Evolutionary conservation across 2,329 filamentous ascomycete genomes (phyloP).

Genomic region (Monosporascus sp.): DNA sequence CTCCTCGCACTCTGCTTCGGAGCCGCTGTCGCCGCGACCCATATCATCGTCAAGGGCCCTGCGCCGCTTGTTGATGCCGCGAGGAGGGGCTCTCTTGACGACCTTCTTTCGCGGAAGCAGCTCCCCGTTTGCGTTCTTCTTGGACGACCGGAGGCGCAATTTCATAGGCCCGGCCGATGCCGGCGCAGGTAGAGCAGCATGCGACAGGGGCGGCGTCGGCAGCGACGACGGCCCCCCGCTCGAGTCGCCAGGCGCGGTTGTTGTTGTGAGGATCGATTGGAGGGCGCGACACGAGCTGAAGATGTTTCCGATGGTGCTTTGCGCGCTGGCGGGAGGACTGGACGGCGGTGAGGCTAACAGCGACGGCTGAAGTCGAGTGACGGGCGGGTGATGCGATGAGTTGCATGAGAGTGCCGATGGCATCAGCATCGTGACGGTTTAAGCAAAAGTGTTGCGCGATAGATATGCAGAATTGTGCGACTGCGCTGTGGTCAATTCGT

Average conservation of each 20-base stretch:
- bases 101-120: slow-evolving; percentile 40
- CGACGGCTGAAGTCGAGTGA: slow-evolving; percentile 40
- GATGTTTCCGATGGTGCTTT: slow-evolving; percentile 47
- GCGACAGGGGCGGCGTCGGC: slow-evolving; percentile 51
- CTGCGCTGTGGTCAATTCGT: background rate
- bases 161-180: slow-evolving; percentile 36
- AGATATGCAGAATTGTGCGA: slow-evolving; percentile 1
- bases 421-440: slow-evolving; percentile 46
- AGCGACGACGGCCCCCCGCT: slow-evolving; percentile 25
- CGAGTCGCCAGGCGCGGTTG: slow-evolving; percentile 21
- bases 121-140: slow-evolving; percentile 26
- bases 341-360: slow-evolving; percentile 56
- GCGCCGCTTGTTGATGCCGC: slow-evolving; percentile 50
- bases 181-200: slow-evolving; percentile 31
- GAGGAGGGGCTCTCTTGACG: slow-evolving; percentile 43
- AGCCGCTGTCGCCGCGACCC: slow-evolving; percentile 32
- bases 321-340: slow-evolving; percentile 45
- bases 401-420: slow-evolving; percentile 56
- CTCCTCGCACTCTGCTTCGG: slow-evolving; percentile 16
- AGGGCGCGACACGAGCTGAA: slow-evolving; percentile 56
- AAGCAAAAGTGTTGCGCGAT: background rate
- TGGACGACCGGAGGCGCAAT: slow-evolving; percentile 49
- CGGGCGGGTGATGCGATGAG: slow-evolving; percentile 41
- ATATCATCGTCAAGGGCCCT: slow-evolving; percentile 42
- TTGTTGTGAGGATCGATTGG: slow-evolving; percentile 50